Percentiles rank a stretch among this genome's conserved stretches.
phyloP scores from a whole-genome alignment of 495 filamentous ascomycete species.

The Ramalina intermedia region DNA sequence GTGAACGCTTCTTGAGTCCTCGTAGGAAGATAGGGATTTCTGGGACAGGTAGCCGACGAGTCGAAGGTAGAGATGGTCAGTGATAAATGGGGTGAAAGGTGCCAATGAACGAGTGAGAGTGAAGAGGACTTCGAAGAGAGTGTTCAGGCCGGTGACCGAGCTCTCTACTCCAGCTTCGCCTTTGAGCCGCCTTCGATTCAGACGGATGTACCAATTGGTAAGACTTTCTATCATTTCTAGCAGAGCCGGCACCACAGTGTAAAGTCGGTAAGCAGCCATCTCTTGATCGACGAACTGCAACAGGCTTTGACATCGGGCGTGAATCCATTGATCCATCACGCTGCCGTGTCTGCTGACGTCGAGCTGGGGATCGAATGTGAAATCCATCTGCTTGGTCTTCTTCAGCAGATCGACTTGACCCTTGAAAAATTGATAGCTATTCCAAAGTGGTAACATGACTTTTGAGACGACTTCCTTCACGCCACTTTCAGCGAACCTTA shows the following conservation, averaged over 20 bases:
- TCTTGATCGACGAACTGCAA: slow-evolving; percentile 88
- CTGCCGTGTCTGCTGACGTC: slow-evolving; percentile 59
- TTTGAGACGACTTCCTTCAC: slow-evolving; percentile 95
- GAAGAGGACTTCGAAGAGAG: slow-evolving; percentile 91
- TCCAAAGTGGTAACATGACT: slow-evolving; percentile 90
- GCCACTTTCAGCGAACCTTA: slow-evolving; percentile 82
- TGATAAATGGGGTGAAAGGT: slow-evolving; percentile 91
- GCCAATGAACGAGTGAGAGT: slow-evolving; percentile 76
- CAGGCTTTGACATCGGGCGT: slow-evolving; percentile 85
- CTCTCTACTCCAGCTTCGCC: slow-evolving; percentile 74
- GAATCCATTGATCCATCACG: slow-evolving; percentile 94
- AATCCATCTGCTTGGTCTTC: slow-evolving; percentile 71
- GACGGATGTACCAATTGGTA: slow-evolving; percentile 99
- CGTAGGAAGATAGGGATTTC: slow-evolving; percentile 30
- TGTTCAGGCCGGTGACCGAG: slow-evolving; percentile 81
- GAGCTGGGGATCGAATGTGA: slow-evolving; percentile 60
- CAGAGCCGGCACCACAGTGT: slow-evolving; percentile 86
- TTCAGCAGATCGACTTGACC: slow-evolving; percentile 88
- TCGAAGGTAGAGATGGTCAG: slow-evolving; percentile 81
- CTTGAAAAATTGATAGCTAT: slow-evolving; percentile 94
- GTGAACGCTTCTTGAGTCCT: slow-evolving; percentile 76
- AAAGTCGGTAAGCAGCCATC: slow-evolving; percentile 83
- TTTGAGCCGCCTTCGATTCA: slow-evolving; percentile 92
- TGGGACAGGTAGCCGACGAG: slow-evolving; percentile 70
- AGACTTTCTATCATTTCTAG: slow-evolving; percentile 84